phyloP scores from a whole-genome alignment of 2,329 filamentous ascomycete genomes.

The Hypoxylon sp. region DNA sequence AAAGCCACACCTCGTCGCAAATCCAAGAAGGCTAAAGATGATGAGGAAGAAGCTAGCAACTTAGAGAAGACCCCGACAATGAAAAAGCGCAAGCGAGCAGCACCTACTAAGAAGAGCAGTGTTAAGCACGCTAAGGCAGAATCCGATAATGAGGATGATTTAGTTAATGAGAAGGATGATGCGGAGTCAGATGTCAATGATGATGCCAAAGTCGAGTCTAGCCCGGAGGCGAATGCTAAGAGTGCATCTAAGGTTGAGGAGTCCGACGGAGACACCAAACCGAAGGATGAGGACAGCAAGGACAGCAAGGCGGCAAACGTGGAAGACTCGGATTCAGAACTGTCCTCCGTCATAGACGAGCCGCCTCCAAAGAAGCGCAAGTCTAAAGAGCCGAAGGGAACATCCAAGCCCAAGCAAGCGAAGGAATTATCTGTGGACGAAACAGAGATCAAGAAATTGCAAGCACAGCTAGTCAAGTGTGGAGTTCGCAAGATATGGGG shows the following conservation, averaged over 20 bases:
- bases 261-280: constrained; percentile 58
- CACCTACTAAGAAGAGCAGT: constrained; percentile 42
- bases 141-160: constrained; percentile 49
- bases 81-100: constrained; percentile 50
- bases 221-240: constrained; percentile 24
- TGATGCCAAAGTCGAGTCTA: constrained; percentile 16
- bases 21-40: constrained; percentile 52
- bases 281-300: constrained; percentile 52
- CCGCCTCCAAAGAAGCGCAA: constrained; percentile 72
- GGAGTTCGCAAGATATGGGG: constrained; percentile 94
- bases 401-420: constrained; percentile 57
- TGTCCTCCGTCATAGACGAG: constrained; percentile 86
- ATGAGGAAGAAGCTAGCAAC: constrained; percentile 54
- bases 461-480: constrained; percentile 89
- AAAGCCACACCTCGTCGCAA: constrained; percentile 47
- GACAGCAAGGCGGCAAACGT: constrained; percentile 43
- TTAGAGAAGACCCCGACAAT: constrained; percentile 35
- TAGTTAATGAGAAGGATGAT: constrained; percentile 39
- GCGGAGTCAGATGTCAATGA: constrained; percentile 18
- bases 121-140: constrained; percentile 49
- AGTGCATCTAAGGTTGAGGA: constrained; percentile 53
- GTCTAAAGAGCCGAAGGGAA: constrained; percentile 60
- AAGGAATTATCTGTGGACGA: constrained; percentile 72
- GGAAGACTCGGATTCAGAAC: constrained; percentile 61
- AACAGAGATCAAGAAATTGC: constrained; percentile 88